Evolutionary conservation across 495 filamentous ascomycete species (phyloP).

Genomic region (Friedmanniomyces endolithicus): DNA sequence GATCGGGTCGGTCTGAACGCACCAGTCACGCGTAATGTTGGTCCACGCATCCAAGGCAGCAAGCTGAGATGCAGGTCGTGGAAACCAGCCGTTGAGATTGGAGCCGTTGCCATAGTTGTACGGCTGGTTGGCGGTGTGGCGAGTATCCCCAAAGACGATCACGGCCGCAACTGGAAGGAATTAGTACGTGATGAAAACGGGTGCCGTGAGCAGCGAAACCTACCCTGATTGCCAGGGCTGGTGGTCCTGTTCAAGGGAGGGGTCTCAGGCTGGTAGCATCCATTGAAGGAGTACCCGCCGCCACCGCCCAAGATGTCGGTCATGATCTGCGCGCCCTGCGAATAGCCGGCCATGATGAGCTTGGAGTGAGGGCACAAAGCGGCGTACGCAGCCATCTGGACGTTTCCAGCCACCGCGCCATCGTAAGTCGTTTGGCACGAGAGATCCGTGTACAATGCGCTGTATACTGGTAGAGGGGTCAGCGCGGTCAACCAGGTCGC

Average conservation of each 20-base stretch:
- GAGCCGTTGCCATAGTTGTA: conserved; percentile 15
- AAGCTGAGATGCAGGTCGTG: not conserved
- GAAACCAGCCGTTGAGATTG: conserved; percentile 7
- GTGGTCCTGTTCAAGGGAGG: conserved; percentile 8
- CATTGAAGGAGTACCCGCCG: conserved; percentile 11
- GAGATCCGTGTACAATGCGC: conserved; percentile 9
- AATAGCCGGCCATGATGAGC: conserved; percentile 18
- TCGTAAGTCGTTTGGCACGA: conserved; percentile 16
- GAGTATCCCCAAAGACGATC: conserved; percentile 13
- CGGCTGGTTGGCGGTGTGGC: conserved; percentile 7
- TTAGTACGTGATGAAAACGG: not conserved
- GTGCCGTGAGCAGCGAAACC: not conserved
- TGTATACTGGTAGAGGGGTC: conserved; percentile 12
- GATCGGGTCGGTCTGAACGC: conserved; percentile 14
- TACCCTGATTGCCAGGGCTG: conserved; percentile 14
- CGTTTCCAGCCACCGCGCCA: conserved; percentile 6
- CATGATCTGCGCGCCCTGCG: conserved; percentile 10
- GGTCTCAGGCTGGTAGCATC: conserved; percentile 11
- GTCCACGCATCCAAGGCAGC: conserved; percentile 5
- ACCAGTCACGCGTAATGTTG: conserved; percentile 18
- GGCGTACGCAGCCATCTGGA: conserved; percentile 14
- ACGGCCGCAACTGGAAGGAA: conserved; percentile 10
- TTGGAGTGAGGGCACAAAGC: conserved; percentile 14
- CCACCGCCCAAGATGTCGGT: conserved; percentile 17
- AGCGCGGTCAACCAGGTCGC: too few relatives aligned